Percentiles rank a stretch among this genome's conserved stretches.
Evolutionary conservation across 139 green algal species (phyloP).

Genomic region (Spirogloea muscicola): DNA sequence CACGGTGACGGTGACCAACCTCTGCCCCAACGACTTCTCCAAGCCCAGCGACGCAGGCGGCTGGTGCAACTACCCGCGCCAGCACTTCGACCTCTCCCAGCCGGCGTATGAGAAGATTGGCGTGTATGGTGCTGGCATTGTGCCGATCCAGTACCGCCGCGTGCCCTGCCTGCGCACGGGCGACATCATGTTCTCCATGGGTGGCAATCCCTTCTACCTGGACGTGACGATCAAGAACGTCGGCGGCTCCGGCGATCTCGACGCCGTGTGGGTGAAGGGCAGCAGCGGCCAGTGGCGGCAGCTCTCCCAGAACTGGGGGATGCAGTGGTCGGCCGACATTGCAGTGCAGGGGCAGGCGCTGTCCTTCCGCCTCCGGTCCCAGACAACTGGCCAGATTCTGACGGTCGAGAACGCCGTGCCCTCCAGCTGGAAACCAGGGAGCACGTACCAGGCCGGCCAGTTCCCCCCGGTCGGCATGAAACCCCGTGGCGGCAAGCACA

Average conservation of each 20-base stretch:
- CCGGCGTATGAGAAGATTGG: conserved; percentile 5
- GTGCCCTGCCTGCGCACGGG: conserved; percentile 4
- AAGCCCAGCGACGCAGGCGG: conserved; percentile 3
- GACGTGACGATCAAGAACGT: conserved; percentile 10
- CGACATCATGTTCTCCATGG: conserved; percentile 6
- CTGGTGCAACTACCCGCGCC: neutral
- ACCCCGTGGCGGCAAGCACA: too few species aligned
- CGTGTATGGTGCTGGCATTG: neutral
- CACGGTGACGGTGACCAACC: conserved; percentile 30
- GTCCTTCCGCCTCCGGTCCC: too few species aligned
- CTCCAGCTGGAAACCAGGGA: too few species aligned
- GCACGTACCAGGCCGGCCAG: too few species aligned
- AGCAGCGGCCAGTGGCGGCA: too few species aligned
- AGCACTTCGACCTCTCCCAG: conserved; percentile 21
- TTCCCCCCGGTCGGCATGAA: too few species aligned
- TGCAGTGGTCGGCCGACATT: too few species aligned
- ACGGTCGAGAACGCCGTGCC: too few species aligned
- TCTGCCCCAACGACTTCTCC: conserved; percentile 25
- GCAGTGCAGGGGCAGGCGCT: too few species aligned
- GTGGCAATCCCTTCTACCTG: conserved; percentile 11
- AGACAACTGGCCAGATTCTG: too few species aligned
- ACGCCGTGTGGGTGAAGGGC: too few species aligned
- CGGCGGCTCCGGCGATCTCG: conserved; percentile 5
- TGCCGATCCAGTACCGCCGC: conserved; percentile 11
- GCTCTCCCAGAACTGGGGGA: too few species aligned